Evolutionary conservation across 192 early-diverging fungal genomes (phyloP).

Genomic region (Podila verticillata): DNA sequence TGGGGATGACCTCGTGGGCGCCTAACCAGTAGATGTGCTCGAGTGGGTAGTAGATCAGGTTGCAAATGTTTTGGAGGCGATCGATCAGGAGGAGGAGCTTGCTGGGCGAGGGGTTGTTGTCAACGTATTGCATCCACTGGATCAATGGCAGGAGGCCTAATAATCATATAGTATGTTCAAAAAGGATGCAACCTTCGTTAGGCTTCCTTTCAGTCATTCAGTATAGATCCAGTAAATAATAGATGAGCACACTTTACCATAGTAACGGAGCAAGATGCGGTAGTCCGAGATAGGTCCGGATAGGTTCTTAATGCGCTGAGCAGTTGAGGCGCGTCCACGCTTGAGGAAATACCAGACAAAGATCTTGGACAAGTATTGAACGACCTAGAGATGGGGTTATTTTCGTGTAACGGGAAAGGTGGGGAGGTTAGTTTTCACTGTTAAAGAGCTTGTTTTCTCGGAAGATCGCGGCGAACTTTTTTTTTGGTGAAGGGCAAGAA

Average conservation of each 20-base stretch:
- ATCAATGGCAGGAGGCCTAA: constrained; percentile 79
- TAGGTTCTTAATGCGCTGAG: constrained; percentile 80
- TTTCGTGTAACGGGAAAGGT: no score
- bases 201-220: no score
- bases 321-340: constrained; percentile 66
- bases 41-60: constrained; percentile 93
- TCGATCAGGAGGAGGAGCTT: constrained; percentile 71
- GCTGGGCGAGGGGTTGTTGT: constrained; percentile 77
- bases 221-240: no score
- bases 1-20: constrained; percentile 81
- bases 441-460: no score
- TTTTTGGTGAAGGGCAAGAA: no score
- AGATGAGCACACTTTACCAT: constrained; percentile 24
- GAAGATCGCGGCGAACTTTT: no score
- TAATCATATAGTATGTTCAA: no score
- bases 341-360: constrained; percentile 80
- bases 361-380: constrained; percentile 94
- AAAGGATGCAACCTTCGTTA: no score
- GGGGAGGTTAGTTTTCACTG: no score
- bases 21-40: constrained; percentile 97
- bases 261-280: constrained; percentile 91
- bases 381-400: constrained; percentile 61
- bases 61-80: constrained; percentile 87
- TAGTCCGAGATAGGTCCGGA: constrained; percentile 87
- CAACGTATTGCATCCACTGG: constrained; percentile 85